Base-by-base conservation (phyloP, 1,139 yeast genomes). In the Taphrina sp. region DNA sequence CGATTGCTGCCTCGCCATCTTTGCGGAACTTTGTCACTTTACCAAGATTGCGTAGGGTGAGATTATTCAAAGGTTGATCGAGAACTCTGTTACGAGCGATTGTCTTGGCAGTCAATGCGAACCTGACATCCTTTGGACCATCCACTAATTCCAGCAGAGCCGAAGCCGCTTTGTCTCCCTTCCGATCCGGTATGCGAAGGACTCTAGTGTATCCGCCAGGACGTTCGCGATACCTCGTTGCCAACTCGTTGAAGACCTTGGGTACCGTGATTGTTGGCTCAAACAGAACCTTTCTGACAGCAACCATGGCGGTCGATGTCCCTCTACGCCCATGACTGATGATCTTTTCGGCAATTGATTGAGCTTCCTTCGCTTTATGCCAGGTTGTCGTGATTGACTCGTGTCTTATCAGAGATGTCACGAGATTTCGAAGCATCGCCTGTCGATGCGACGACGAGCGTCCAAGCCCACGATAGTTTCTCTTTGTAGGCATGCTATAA, bases 141-240 rank as follows among this genome's bases (percentile, higher is more conserved):
- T 86, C 96, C 1, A 92, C 95, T 54, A 94, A 74, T 70, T 94
- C 98, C 57, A 94, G 69, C 14, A 92, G 83, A 1, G 95, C 83
- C 76, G 86, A 92, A 20, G 94, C 92, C 0, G 97, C 96, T 62
- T 83, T 85, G 68, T 94, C 98, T 63, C 92, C 94, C 54, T 84
- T 71, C 64, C 98, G 77, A 29, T 94, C 89, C 69, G 92, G 97
- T 61, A 94, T 74, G 64, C 80, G 82, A 63, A 90, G 73, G 59
- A 90, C 80, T 62, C 98, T 79, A 12, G 97, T 89, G 72, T 83
- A 92, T 1, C 97, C 97, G 60, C 88, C 86, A 0, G 72, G 68
- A 69, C 96, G 77, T 29, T 71, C 66, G 5, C 74, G 68, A 67
- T 85, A 90, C 63, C 95, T 76, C 37, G 77, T 72, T 2, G 80